Evolutionary conservation across 768 basidiomycete genomes (phyloP).

Genomic region (Boletus eberwhitei): DNA sequence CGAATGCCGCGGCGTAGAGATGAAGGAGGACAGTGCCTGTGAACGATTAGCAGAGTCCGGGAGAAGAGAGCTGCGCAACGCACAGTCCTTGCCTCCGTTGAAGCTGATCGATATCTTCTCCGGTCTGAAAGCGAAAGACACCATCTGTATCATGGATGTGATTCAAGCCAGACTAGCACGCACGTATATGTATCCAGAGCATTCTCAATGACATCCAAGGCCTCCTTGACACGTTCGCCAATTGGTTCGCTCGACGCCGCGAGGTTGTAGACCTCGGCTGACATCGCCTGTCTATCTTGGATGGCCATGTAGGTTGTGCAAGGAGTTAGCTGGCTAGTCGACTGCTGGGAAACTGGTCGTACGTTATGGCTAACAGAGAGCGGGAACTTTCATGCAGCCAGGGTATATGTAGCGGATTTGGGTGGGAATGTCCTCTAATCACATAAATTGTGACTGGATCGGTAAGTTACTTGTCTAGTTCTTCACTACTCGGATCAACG

Average conservation of each 20-base stretch:
- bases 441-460: not conserved
- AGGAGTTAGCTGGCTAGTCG: not conserved
- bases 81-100: slow-evolving; percentile 99
- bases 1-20: slow-evolving; percentile 74
- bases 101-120: slow-evolving; percentile 84
- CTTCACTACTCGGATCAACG: not conserved
- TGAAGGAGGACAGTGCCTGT: slow-evolving; percentile 94
- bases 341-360: slow-evolving; percentile 5
- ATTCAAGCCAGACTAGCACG: slow-evolving; percentile 31
- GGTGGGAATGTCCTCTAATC: slow-evolving; percentile 15
- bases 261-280: slow-evolving; percentile 58
- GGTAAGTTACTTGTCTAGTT: not conserved
- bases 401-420: not conserved
- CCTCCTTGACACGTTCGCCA: slow-evolving; percentile 65
- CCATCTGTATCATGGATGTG: slow-evolving; percentile 6
- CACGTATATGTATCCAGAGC: slow-evolving; percentile 80
- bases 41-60: slow-evolving; percentile 1
- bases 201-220: slow-evolving; percentile 75
- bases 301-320: slow-evolving; percentile 2
- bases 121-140: slow-evolving; percentile 40
- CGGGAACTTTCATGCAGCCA: slow-evolving; percentile 10
- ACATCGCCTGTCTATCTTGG: slow-evolving; percentile 53
- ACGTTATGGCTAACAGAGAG: slow-evolving; percentile 1
- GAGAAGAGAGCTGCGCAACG: slow-evolving; percentile 24
- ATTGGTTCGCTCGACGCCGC: slow-evolving; percentile 55